A percentile compares a stretch with the other conserved stretches of the same genome.
phyloP scores from a whole-genome alignment of 1,284 basidiomycete species.

The Gomphus bonarii region DNA sequence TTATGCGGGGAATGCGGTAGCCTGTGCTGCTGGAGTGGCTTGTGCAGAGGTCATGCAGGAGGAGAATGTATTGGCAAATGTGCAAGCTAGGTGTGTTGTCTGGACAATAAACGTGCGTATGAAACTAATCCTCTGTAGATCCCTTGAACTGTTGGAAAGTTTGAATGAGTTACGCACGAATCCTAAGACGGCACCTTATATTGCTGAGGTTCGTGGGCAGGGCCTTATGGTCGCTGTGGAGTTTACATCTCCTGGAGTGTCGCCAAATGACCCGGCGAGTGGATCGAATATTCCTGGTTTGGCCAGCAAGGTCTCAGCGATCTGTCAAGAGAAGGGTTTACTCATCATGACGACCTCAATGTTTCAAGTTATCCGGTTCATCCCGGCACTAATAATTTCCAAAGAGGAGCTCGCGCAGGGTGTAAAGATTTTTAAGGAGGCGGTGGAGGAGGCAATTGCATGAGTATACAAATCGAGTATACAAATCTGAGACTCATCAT shows the following conservation, averaged over 20 bases:
- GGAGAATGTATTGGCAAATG: constrained; percentile 74
- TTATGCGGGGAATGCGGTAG: constrained; percentile 83
- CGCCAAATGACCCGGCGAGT: constrained; percentile 33
- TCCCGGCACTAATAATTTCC: constrained; percentile 59
- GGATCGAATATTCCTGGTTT: constrained; percentile 44
- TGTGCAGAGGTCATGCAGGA: constrained; percentile 70
- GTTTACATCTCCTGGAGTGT: constrained; percentile 52
- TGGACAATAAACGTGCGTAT: neutral
- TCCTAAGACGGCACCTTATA: constrained; percentile 38
- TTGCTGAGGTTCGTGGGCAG: constrained; percentile 69
- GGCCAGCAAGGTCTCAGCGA: constrained; percentile 66
- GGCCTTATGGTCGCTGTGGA: constrained; percentile 81
- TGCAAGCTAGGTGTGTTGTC: constrained; percentile 46
- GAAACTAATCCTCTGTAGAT: constrained; percentile 32
- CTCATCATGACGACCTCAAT: constrained; percentile 72
- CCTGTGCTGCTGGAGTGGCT: constrained; percentile 81
- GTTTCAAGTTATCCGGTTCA: constrained; percentile 75
- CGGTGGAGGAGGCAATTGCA: constrained; percentile 50
- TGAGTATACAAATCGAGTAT: neutral
- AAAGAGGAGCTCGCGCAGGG: constrained; percentile 53
- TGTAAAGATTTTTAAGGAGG: constrained; percentile 45
- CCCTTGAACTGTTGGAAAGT: constrained; percentile 57
- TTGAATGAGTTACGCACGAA: constrained; percentile 48
- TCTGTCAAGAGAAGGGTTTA: constrained; percentile 77
- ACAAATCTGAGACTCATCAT: neutral